phyloP scores from a whole-genome alignment of 2,329 filamentous ascomycete genomes.

The Lojkania enalia region DNA sequence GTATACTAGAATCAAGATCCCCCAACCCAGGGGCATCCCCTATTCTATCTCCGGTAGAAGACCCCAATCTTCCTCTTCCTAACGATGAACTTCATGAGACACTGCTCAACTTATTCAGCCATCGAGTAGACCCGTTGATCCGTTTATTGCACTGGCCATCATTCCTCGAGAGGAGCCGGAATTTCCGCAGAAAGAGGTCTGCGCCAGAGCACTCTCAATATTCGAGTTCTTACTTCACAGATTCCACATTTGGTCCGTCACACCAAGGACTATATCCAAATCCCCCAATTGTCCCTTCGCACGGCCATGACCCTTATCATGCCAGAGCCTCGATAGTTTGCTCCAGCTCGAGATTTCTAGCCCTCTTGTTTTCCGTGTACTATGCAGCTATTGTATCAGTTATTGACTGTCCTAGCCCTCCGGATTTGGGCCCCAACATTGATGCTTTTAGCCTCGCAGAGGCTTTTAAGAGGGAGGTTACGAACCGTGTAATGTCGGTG shows the following conservation, averaged over 20 bases:
- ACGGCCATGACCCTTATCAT: background rate
- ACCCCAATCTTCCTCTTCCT: slow-evolving; percentile 9
- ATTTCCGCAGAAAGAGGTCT: slow-evolving; percentile 9
- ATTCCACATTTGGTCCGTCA: slow-evolving; percentile 8
- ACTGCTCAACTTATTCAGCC: slow-evolving; percentile 18
- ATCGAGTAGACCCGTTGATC: slow-evolving; percentile 24
- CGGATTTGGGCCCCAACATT: slow-evolving; percentile 16
- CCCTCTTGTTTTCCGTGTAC: slow-evolving; percentile 23
- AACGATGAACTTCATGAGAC: slow-evolving; percentile 21
- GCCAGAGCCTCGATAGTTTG: background rate
- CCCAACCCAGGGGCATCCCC: no score
- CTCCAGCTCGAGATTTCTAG: slow-evolving; percentile 14
- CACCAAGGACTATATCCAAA: slow-evolving; percentile 7
- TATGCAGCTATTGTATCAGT: slow-evolving; percentile 23
- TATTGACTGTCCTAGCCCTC: slow-evolving; percentile 17
- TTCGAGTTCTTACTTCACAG: slow-evolving; percentile 12
- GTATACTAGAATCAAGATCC: no score
- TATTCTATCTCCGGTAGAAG: no score
- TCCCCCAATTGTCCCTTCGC: slow-evolving; percentile 5
- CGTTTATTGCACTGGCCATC: slow-evolving; percentile 26
- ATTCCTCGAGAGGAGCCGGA: slow-evolving; percentile 16
- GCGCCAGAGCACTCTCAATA: slow-evolving; percentile 6
- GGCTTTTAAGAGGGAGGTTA: slow-evolving; percentile 18
- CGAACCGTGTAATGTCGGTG: slow-evolving; percentile 12
- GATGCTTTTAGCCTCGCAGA: slow-evolving; percentile 14